Evolutionary conservation across 257 asterid species (phyloP), one percentile per base, ranked within the genome.

Genomic region (Hygrophila difformis): DNA sequence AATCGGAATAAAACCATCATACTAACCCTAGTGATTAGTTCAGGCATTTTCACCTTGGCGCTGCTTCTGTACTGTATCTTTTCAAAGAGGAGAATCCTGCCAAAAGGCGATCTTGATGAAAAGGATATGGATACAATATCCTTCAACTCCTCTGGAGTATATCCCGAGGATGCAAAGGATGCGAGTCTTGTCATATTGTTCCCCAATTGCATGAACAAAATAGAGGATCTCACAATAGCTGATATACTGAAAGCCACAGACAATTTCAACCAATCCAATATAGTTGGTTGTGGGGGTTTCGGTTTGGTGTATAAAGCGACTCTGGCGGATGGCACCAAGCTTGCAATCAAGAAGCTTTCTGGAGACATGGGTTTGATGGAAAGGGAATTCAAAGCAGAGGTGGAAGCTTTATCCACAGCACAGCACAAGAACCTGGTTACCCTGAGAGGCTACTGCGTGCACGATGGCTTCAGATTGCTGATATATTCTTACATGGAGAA

Each of bases 361-460:
- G 98, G 96, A 23, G 98, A 89, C 76, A 77, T 62, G 82, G 94
- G 98, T 15, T 56, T 89, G 67, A 82, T 89, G 96, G 98, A 89
- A 17, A 75, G 91, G 66, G 98, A 89, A 56, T 89, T 89, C 78
- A 82, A 70, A 65, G 98, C 98, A 29, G 98, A 89, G 70, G 93
- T 89, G 37, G 94, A 89, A 63, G 82, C 84, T 56, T 57, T 85
- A 61, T 89, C 96, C 40, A 86, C 94, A n/a, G 94, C 98, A 39
- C 85, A 74, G 47, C 98, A 89, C 66, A 68, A 74, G 61, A 89
- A 89, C 70, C 71, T 89, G 35, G 98, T 89, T 35, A 68, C 92
- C 33, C 74, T 89, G 44, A 88, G 70, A 60, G 98, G 98, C 23
- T 89, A 85, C 71, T 89, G 96, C 49, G 75, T 86, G 55, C 96